These are phyloP conservation scores for Plantago elongata DNA, from an alignment of 257 asterid genomes.

Conservation along the genomic window DNA sequence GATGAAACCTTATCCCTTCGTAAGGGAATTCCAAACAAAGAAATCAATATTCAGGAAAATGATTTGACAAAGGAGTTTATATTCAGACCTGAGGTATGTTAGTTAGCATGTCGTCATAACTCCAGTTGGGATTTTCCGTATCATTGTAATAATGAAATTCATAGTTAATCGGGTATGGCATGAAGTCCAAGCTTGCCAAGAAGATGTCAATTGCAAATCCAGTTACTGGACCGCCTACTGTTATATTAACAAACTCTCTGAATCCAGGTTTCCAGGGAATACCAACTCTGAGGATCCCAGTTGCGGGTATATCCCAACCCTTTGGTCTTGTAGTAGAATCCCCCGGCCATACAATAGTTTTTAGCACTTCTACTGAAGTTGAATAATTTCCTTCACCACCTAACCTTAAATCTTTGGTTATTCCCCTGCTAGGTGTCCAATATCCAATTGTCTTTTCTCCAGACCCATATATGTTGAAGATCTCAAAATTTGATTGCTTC, in stretches of 20 bases:
- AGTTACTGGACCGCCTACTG: constrained; percentile 16
- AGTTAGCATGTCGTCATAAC: too few relatives aligned
- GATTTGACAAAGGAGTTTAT: too few relatives aligned
- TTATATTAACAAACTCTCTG: constrained; percentile 27
- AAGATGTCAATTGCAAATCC: constrained; percentile 40
- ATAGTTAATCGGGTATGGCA: constrained; percentile 18
- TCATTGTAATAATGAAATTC: constrained; percentile 18
- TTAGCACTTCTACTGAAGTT: constrained; percentile 20
- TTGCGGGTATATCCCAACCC: constrained; percentile 33
- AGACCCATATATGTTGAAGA: constrained; percentile 34
- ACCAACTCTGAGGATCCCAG: constrained; percentile 26
- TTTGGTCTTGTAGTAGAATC: constrained; percentile 28
- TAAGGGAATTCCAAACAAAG: neutral
- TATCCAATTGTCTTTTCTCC: constrained; percentile 38
- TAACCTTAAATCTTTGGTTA: constrained; percentile 3
- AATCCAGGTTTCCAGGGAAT: constrained; percentile 34
- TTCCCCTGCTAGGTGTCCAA: constrained; percentile 38
- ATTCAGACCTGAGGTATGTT: too few relatives aligned
- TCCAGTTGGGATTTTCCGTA: neutral
- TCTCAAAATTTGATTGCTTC: constrained; percentile 30
- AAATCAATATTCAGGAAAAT: too few relatives aligned
- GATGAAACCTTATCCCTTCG: neutral
- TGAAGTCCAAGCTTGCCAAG: constrained; percentile 14
- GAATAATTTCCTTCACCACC: constrained; percentile 15
- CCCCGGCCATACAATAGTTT: constrained; percentile 46